phyloP scores from a whole-genome alignment of 805 yeast species.

The Kodamaea jinghongensis region DNA sequence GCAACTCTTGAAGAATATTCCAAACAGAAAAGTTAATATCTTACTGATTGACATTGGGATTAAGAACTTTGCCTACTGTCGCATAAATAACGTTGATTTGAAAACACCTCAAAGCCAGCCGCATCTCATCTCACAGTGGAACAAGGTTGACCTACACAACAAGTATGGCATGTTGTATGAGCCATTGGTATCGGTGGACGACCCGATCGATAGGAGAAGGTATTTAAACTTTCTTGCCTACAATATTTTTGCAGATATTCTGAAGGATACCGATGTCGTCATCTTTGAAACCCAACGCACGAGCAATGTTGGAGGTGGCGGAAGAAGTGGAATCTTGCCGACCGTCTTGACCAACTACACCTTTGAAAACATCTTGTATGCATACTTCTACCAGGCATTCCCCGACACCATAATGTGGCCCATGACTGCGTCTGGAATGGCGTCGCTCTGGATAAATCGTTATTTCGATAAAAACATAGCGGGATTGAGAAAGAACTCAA shows the following conservation, averaged over 20 bases:
- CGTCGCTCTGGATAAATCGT: constrained; percentile 37
- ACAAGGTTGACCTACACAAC: constrained; percentile 25
- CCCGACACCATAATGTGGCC: constrained; percentile 27
- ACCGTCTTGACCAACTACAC: constrained; percentile 36
- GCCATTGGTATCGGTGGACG: constrained; percentile 8
- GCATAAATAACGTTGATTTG: constrained; percentile 10
- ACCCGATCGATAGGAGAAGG: constrained; percentile 26
- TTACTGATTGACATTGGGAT: constrained; percentile 40
- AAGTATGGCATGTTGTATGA: constrained; percentile 16
- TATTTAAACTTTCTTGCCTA: constrained; percentile 25
- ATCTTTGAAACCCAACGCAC: constrained; percentile 42
- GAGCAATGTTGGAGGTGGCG: constrained; percentile 16
- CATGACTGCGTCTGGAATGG: constrained; percentile 36
- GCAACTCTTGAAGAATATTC: constrained; percentile 7
- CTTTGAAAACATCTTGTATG: constrained; percentile 36
- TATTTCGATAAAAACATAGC: constrained; percentile 13
- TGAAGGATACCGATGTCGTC: constrained; percentile 17
- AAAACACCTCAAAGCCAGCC: not conserved
- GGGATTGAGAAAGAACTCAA: constrained; percentile 6
- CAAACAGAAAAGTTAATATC: constrained; percentile 11
- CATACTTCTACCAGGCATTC: constrained; percentile 24
- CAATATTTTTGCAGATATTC: constrained; percentile 15
- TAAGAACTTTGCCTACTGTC: constrained; percentile 41
- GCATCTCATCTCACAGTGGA: constrained; percentile 18
- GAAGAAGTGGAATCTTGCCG: constrained; percentile 28